Evolutionary conservation across 2,329 filamentous ascomycete genomes (phyloP).

Genomic region (Colletotrichum agaves): DNA sequence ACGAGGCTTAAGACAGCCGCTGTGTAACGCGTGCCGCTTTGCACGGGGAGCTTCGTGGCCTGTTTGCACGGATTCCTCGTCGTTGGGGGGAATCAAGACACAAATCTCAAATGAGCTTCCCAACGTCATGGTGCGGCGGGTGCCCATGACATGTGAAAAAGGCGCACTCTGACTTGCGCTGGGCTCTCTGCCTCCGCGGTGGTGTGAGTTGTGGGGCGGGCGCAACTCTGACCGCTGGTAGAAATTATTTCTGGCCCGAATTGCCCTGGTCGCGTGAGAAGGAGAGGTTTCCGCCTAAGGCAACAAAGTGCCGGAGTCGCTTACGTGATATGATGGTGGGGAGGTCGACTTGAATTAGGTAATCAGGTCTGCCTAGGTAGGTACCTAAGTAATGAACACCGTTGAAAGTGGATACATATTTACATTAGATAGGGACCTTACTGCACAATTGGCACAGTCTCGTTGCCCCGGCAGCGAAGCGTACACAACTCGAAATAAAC

Average conservation of each 20-base stretch:
- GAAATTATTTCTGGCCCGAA: not conserved
- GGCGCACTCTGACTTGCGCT: constrained; percentile 13
- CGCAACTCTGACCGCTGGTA: not conserved
- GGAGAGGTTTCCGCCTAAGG: not conserved
- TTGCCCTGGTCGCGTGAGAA: not conserved
- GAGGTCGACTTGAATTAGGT: not conserved
- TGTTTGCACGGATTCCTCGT: constrained; percentile 1
- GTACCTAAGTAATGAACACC: too few relatives aligned
- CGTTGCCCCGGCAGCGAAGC: constrained; percentile 29
- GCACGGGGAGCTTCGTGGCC: not conserved
- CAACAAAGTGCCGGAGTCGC: not conserved
- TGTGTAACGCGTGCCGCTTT: constrained; percentile 10
- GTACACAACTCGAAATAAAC: constrained; percentile 29
- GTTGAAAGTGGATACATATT: too few relatives aligned
- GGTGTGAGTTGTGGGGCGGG: not conserved
- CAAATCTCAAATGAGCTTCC: constrained; percentile 32
- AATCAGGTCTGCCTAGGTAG: too few relatives aligned
- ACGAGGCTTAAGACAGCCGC: not conserved
- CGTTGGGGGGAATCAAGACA: constrained; percentile 28
- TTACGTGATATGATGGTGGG: not conserved
- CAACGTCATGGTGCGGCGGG: constrained; percentile 32
- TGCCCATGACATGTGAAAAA: constrained; percentile 33
- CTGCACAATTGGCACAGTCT: not conserved
- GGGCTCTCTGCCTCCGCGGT: not conserved
- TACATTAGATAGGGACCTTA: too few relatives aligned